Conservation (phyloP, 2,329 filamentous ascomycete genomes). For the Pyricularia sp. region DNA sequence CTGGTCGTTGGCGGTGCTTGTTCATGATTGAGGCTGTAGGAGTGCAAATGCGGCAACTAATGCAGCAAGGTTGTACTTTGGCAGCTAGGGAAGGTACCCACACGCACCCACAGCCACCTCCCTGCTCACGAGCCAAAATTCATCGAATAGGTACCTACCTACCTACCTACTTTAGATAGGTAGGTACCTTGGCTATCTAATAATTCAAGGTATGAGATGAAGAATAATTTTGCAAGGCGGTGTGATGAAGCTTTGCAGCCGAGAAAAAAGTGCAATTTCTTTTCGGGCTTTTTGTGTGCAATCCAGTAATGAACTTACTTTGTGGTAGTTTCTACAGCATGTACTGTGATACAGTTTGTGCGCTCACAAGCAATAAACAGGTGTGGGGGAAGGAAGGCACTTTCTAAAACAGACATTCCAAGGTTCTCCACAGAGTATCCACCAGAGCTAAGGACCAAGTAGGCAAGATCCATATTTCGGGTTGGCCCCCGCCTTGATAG, state of each 20-base stretch:
- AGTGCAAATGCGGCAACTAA: neutral
- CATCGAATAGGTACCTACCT: neutral
- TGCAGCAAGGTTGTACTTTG: neutral
- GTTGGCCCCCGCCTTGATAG: neutral
- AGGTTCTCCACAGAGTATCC: neutral
- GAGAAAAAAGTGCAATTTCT: neutral
- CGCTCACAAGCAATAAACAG: neutral
- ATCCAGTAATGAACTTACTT: too few species aligned
- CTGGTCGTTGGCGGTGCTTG: neutral
- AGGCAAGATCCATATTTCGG: neutral
- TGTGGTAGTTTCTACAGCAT: too few species aligned
- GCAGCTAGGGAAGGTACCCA: neutral
- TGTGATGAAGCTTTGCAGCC: neutral
- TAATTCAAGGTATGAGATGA: neutral
- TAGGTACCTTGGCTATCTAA: neutral
- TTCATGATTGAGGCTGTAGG: neutral
- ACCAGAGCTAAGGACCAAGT: neutral
- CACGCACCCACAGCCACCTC: neutral
- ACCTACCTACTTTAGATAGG: too few species aligned
- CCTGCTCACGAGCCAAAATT: neutral
- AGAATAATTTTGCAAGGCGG: neutral
- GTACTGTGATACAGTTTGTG: neutral
- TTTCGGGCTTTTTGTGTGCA: neutral
- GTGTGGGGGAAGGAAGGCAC: neutral
- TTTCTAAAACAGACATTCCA: neutral